These are phyloP conservation scores for Oryza meridionalis DNA, from an alignment of 176 grass and related monocot genomes.

Conservation along the genomic window DNA sequence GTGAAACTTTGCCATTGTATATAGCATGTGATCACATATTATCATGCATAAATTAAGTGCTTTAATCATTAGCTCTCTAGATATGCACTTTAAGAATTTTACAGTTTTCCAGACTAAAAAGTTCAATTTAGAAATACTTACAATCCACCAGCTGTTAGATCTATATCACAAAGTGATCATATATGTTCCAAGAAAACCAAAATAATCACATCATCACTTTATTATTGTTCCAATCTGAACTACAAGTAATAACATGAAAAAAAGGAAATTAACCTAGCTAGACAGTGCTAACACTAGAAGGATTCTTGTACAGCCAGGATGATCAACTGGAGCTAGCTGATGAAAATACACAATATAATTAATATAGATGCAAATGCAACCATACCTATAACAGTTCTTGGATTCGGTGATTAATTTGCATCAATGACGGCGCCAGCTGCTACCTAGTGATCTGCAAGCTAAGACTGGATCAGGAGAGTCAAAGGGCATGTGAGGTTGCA, in stretches of 20 bases:
- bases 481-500: slow-evolving; percentile 41
- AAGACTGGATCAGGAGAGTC: slow-evolving; percentile 37
- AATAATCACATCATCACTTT: background rate
- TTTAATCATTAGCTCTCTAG: background rate
- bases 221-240: background rate
- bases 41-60: background rate
- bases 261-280: background rate
- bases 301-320: background rate
- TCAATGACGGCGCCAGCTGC: slow-evolving; percentile 6
- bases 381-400: background rate
- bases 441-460: background rate
- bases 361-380: background rate
- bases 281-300: background rate
- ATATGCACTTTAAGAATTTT: background rate
- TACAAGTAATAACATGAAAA: background rate
- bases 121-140: background rate
- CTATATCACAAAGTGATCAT: background rate
- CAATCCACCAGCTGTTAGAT: background rate
- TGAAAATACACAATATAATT: background rate
- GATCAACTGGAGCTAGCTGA: background rate
- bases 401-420: slow-evolving; percentile 1
- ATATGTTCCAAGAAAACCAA: background rate
- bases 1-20: background rate
- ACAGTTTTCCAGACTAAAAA: background rate
- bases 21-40: background rate